Evolutionary conservation across 2,329 filamentous ascomycete genomes (phyloP), one percentile per base, ranked within the genome.

Genomic region (Alternaria panax): DNA sequence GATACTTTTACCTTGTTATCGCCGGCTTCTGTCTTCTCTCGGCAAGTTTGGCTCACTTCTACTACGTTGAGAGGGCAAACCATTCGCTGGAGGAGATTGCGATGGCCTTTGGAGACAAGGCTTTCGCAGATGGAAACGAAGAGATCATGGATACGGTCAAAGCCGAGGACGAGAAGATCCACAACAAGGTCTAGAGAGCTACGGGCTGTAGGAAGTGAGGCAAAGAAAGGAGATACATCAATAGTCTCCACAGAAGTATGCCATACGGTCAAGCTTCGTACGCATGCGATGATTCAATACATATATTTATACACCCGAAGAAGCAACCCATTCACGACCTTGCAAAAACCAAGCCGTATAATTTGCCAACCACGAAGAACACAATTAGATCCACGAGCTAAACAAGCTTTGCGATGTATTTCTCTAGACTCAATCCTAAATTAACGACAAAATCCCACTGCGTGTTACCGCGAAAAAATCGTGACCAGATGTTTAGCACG

Each of bases 371-470:
- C 12, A 16, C 2, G 6, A 14, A 14, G 12, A 14, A 22, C 24
- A 3, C 20, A 7, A 7, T 8, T 11, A 8, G 11, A 36, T 12
- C 32, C 5, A 2, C 36, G 14, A 7, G 7, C 32, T 28, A 54
- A 24, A 22, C 25, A 14, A 52, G 50, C 16, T 32, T 54, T 12
- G 18, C 24, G 4, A 61, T 68, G 32, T 65, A 71, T 20, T 59
- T 65, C 50, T 81, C 78, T 18, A 83, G 53, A 30, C 80, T 80
- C 12, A 71, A 54, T 0, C 81, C 81, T 0, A 83, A 75, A 2
- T 82, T 79, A 16, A 83, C 82, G 40, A 83, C 82, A 52, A 83
- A 82, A 0, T 77, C 78, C 81, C 81, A 83, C 54, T 83, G 81
- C 0, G 81, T 82, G 22, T 83, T 83, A 6, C 80, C 80, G 34